These are phyloP conservation scores for Aspergillus intermedius DNA, from an alignment of 2,329 filamentous ascomycete genomes.

Conservation along the genomic window DNA sequence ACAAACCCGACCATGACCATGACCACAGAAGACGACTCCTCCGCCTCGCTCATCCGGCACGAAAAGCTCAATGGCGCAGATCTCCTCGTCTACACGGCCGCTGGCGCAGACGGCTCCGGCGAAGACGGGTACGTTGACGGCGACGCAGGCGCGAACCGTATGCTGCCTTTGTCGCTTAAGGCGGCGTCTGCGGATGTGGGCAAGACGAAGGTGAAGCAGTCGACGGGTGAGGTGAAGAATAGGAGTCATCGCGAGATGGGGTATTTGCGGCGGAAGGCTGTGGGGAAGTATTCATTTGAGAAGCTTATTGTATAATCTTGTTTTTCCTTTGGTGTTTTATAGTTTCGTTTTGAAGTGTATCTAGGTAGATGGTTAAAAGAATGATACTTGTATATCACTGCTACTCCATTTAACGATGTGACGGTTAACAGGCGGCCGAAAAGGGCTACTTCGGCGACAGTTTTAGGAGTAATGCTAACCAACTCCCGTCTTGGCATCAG, in stretches of 20 bases:
- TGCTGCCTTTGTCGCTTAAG: constrained; percentile 65
- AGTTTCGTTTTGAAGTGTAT: background rate
- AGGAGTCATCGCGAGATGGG: constrained; percentile 68
- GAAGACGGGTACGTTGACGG: constrained; percentile 21
- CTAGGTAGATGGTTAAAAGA: too few relatives aligned
- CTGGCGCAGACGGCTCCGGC: constrained; percentile 22
- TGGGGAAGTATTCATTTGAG: constrained; percentile 78
- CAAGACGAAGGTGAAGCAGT: constrained; percentile 50
- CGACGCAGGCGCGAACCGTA: constrained; percentile 25
- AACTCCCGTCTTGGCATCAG: too few relatives aligned
- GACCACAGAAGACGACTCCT: constrained; percentile 5
- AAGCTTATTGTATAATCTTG: constrained; percentile 56
- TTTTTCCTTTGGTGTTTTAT: background rate
- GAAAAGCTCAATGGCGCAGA: constrained; percentile 36
- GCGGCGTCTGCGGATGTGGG: constrained; percentile 49
- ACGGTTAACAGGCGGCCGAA: too few relatives aligned
- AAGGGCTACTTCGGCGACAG: too few relatives aligned
- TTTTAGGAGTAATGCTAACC: too few relatives aligned
- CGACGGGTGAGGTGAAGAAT: constrained; percentile 62
- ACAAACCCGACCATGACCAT: background rate
- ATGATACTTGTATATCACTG: too few relatives aligned
- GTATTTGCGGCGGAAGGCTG: constrained; percentile 69
- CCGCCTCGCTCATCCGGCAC: constrained; percentile 22
- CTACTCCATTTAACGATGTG: too few relatives aligned
- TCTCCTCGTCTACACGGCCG: constrained; percentile 25